phyloP scores from a whole-genome alignment of 2,329 filamentous ascomycete genomes.

The Hypoxylon sp. region DNA sequence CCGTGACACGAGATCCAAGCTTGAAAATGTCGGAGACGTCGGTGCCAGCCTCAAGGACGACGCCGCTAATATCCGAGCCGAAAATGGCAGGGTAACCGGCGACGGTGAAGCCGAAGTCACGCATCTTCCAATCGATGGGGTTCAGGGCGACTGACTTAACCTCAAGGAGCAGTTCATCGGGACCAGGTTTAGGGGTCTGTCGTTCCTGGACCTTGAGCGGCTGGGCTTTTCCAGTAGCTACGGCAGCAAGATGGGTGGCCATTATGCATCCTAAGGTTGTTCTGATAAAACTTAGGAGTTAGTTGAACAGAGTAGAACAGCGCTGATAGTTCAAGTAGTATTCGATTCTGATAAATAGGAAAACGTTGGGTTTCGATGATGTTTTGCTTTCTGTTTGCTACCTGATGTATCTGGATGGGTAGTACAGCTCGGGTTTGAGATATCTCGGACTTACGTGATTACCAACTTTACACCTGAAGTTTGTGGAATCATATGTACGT shows the following conservation, averaged over 20 bases:
- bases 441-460: slow-evolving; percentile 21
- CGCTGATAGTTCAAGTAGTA: neutral
- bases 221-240: slow-evolving; percentile 55
- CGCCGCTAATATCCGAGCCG: slow-evolving; percentile 61
- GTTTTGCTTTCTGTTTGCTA: neutral
- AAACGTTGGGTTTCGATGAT: neutral
- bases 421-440: slow-evolving; percentile 6
- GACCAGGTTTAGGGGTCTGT: slow-evolving; percentile 61
- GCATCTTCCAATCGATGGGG: slow-evolving; percentile 61
- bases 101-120: slow-evolving; percentile 60
- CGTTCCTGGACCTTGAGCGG: slow-evolving; percentile 58
- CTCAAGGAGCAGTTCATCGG: slow-evolving; percentile 62
- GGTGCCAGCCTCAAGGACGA: slow-evolving; percentile 60
- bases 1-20: slow-evolving; percentile 56
- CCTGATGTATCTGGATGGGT: neutral
- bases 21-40: slow-evolving; percentile 53
- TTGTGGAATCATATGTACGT: no score
- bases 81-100: slow-evolving; percentile 59
- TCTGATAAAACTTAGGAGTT: neutral
- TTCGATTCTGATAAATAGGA: neutral
- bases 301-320: neutral
- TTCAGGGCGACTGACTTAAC: slow-evolving; percentile 66
- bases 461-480: neutral
- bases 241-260: slow-evolving; percentile 60
- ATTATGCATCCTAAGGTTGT: slow-evolving; percentile 42